Base-by-base conservation (phyloP, 371 early-diverging fungal species). In the Circinella minor region DNA sequence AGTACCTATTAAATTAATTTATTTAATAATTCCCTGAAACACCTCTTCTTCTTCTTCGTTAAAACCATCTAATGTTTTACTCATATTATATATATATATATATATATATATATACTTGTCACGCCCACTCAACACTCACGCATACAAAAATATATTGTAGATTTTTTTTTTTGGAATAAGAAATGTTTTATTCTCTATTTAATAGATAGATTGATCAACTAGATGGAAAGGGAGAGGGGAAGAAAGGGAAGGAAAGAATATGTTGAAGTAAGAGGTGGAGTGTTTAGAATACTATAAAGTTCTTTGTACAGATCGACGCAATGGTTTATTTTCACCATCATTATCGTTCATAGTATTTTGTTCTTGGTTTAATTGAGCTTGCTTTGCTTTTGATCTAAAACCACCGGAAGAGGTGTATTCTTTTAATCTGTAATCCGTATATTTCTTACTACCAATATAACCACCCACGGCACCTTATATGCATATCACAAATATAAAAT, bases 1-100 rank as follows among this genome's bases (percentile, higher is more conserved):
- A 83, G 82, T 57, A 71, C 78, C 67, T 86, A 85, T 72, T 86
- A 76, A 66, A n/a, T 7, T 11, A 8, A 39, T 34, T n/a, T 34
- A 57, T 55, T 55, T 4, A 27, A 27, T 43, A 11, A 43, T 43
- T 43, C 43, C 43, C 47, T 47, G 9, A 11, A 47, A 9, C 47
- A 47, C 14, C 51, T 5, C 7, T 34, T n/a, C n/a, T 11, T 55
- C 27, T 57, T 57, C 51, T 57, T 54, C 15, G 47, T 11, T 11
- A 47, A 15, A 47, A 47, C 9, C 47, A 47, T 47, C 47, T 11
- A 3, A 47, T 27, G 27, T 2, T 27, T 27, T 27, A 27, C 27
- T 27, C 27, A 27, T 27, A 27, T 27, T 27, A 27, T 27, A 27
- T 27, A 27, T 27, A 27, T 27, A 27, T 27, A 27, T 27, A 27